Percentiles rank a stretch among this genome's conserved stretches.
phyloP scores from a whole-genome alignment of 305 asterid genomes.

The Fraxinus sp. region DNA sequence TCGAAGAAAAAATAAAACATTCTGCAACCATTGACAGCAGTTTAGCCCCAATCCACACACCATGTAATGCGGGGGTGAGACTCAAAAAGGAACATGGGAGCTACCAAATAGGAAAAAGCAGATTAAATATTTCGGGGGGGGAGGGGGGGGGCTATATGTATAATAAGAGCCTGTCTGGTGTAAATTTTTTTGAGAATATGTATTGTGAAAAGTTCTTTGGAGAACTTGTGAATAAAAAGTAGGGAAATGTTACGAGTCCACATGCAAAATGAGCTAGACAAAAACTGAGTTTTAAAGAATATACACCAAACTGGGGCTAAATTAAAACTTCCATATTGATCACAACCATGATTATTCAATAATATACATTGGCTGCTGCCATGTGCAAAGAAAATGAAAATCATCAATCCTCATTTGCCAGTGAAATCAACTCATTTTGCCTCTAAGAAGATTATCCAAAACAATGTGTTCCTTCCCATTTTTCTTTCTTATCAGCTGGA shows the following conservation, averaged over 20 bases:
- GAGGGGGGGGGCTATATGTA: not conserved
- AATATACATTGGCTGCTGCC: not conserved
- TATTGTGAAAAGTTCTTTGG: not conserved
- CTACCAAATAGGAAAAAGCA: not conserved
- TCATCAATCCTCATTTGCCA: not conserved
- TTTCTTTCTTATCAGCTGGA: not conserved
- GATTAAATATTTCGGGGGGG: not conserved
- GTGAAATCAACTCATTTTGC: not conserved
- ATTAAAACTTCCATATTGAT: not conserved
- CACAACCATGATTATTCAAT: not conserved
- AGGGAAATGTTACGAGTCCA: not conserved
- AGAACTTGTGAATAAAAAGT: not conserved
- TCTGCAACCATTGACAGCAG: conserved; percentile 43
- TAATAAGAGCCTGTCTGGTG: not conserved
- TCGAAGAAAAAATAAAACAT: conserved; percentile 95
- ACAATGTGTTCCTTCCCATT: not conserved
- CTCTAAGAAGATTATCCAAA: not conserved
- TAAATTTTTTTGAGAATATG: no score
- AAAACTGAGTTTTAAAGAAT: no score
- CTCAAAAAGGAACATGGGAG: not conserved
- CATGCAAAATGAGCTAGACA: not conserved
- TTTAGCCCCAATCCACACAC: conserved; percentile 22
- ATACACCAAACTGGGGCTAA: not conserved
- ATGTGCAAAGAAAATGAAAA: not conserved
- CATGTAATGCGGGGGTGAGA: not conserved